Evolutionary conservation across 129 eudicot species (phyloP).

Genomic region (Oenanthe sinensis): DNA sequence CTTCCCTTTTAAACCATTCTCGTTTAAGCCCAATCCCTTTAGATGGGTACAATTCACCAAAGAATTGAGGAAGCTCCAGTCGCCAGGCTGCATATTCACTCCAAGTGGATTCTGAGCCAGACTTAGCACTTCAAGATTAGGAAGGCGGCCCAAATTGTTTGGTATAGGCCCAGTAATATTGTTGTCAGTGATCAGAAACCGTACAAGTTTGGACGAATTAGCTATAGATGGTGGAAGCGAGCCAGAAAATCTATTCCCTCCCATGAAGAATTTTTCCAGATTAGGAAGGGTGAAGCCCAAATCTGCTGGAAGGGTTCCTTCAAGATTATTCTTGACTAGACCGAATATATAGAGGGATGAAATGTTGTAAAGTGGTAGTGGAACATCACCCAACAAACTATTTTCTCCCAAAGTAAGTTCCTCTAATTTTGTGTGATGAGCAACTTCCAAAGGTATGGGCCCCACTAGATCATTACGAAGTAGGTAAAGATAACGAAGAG

Average conservation of each 20-base stretch:
- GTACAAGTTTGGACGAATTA: background rate
- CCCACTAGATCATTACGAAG: background rate
- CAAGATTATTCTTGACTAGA: no score
- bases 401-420: background rate
- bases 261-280: background rate
- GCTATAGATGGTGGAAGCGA: background rate
- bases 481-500: background rate
- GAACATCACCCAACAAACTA: background rate
- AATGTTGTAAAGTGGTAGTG: background rate
- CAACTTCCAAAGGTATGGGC: background rate
- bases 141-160: background rate
- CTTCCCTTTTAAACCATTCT: background rate
- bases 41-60: background rate
- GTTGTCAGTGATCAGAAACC: accelerated
- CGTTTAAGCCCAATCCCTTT: accelerated
- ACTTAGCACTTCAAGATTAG: background rate
- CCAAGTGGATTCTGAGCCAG: background rate
- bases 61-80: background rate
- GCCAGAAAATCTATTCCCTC: background rate
- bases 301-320: background rate
- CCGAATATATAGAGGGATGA: background rate
- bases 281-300: background rate
- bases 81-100: background rate
- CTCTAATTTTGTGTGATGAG: background rate
- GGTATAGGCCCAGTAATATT: background rate